Conservation (phyloP, 78 protist genomes). For the Anaeramoeba ignava region DNA sequence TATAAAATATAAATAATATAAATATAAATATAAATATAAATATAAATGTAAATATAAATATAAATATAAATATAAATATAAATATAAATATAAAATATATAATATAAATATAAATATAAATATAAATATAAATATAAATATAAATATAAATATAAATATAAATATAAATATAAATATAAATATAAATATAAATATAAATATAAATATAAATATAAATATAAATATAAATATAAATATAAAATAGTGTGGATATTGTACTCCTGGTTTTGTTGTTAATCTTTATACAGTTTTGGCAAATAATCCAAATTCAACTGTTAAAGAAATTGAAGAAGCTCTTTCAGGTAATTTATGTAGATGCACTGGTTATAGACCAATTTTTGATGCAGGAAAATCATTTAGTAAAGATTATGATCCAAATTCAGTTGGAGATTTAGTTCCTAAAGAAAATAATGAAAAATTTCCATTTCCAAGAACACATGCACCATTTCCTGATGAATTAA, state of each 20-base stretch:
- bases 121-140: too few relatives aligned
- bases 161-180: too few relatives aligned
- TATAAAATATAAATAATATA: too few relatives aligned
- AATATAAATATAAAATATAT: too few relatives aligned
- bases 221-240: neutral
- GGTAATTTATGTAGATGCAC: neutral
- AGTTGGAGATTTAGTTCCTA: neutral
- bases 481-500: neutral
- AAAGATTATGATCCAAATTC: neutral
- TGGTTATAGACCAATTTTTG: neutral
- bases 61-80: too few relatives aligned
- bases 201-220: neutral
- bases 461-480: neutral
- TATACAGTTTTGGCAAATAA: neutral
- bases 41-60: too few relatives aligned
- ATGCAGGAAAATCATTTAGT: neutral
- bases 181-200: neutral
- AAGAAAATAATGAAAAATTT: neutral
- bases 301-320: neutral
- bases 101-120: too few relatives aligned
- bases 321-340: conserved; percentile 1
- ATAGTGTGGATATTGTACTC: neutral
- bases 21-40: too few relatives aligned
- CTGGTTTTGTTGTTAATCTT: neutral
- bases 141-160: too few relatives aligned